Percentiles rank a stretch among this genome's conserved stretches.
Evolutionary conservation across 2,329 filamentous ascomycete species (phyloP).

Genomic region (Biscogniauxia sp.): DNA sequence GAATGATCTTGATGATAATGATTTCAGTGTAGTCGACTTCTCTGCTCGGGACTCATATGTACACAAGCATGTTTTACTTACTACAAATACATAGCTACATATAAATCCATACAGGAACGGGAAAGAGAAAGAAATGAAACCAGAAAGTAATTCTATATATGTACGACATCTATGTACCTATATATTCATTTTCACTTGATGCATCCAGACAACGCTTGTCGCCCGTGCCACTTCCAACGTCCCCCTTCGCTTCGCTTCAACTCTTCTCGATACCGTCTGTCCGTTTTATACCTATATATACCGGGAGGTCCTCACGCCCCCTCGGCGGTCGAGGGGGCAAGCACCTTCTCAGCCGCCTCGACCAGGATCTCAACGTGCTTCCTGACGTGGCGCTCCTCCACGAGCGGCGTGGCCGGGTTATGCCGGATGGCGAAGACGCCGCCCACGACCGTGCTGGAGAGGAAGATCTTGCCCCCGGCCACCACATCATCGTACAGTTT

Average conservation of each 20-base stretch:
- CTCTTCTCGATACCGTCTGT: no score
- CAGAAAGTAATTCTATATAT: no score
- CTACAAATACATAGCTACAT: no score
- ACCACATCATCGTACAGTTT: conserved; percentile 75
- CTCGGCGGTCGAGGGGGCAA: conserved; percentile 31
- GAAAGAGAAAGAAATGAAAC: neutral
- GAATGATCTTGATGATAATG: no score
- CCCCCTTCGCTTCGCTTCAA: no score
- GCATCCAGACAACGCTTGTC: no score
- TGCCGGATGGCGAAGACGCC: conserved; percentile 78
- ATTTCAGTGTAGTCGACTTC: no score
- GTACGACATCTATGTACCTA: neutral
- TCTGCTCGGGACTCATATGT: no score
- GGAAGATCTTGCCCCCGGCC: conserved; percentile 70
- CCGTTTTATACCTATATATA: neutral
- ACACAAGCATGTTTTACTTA: no score
- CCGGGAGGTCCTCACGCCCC: conserved; percentile 5
- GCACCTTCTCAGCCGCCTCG: conserved; percentile 56
- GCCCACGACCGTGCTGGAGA: conserved; percentile 74
- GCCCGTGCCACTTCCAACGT: no score
- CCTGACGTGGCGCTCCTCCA: conserved; percentile 70
- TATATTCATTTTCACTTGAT: neutral
- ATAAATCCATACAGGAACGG: neutral
- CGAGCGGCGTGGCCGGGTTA: conserved; percentile 67
- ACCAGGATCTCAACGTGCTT: conserved; percentile 74